phyloP scores from a whole-genome alignment of 1,139 yeast genomes.

The Pichia terricola region DNA sequence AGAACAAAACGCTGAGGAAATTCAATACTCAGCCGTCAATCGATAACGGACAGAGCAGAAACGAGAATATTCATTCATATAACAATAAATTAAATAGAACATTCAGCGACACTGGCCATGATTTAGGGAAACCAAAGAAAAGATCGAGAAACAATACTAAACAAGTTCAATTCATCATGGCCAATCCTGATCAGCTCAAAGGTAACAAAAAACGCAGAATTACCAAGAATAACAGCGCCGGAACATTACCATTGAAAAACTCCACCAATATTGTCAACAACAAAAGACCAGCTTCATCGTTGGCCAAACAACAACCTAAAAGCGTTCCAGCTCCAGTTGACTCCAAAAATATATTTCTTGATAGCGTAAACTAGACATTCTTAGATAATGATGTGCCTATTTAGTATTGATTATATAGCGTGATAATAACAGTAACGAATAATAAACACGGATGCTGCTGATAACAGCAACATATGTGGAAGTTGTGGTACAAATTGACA shows the following conservation, averaged over 20 bases:
- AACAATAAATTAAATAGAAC: neutral
- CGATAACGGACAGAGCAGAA: neutral
- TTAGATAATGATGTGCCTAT: neutral
- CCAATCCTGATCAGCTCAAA: constrained; percentile 10
- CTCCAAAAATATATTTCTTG: neutral
- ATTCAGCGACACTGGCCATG: neutral
- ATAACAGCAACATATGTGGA: too few relatives aligned
- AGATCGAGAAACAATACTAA: constrained; percentile 1
- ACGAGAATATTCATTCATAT: neutral
- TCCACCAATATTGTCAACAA: constrained; percentile 11
- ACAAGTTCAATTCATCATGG: constrained; percentile 12
- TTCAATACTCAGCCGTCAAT: too few relatives aligned
- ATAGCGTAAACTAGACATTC: constrained; percentile 4
- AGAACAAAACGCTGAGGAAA: neutral
- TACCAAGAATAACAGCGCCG: neutral
- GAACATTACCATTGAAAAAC: constrained; percentile 1
- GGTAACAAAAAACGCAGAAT: constrained; percentile 5
- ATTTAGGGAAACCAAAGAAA: neutral
- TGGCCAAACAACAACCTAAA: neutral
- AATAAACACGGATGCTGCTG: too few relatives aligned
- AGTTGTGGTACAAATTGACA: too few relatives aligned
- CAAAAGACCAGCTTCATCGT: neutral
- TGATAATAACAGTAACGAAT: too few relatives aligned
- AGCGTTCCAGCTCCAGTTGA: neutral
- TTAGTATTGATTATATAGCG: too few relatives aligned